Percentiles rank a stretch among this genome's conserved stretches.
These are phyloP conservation scores for Pseudopithomyces chartarum DNA, from an alignment of 2,329 filamentous ascomycete species.

Conservation along the genomic window DNA sequence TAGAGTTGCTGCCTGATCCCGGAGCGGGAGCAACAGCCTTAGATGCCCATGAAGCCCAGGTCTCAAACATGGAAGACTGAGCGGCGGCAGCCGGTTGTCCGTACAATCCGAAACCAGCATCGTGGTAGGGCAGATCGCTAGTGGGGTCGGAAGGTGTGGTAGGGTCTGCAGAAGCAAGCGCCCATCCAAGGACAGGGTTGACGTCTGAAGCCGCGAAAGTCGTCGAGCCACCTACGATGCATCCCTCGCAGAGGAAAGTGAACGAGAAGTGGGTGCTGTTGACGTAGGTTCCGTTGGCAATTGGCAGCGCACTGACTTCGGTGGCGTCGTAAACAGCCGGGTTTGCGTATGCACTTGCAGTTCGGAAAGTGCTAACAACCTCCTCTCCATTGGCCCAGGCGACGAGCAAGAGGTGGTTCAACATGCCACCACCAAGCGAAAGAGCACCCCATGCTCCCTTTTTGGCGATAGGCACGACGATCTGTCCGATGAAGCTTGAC, in stretches of 20 bases:
- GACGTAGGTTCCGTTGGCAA: conserved; percentile 3
- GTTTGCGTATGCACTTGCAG: neutral
- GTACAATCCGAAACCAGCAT: conserved; percentile 3
- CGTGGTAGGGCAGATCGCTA: conserved; percentile 3
- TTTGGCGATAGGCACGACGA: conserved; percentile 13
- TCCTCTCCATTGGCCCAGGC: conserved; percentile 3
- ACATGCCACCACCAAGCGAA: conserved; percentile 4
- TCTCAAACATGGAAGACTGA: conserved; percentile 1
- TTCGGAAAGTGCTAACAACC: conserved; percentile 2
- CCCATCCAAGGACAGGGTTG: conserved; percentile 1
- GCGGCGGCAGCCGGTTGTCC: neutral
- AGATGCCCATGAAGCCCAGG: conserved; percentile 14
- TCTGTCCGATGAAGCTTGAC: conserved; percentile 16
- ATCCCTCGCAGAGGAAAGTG: conserved; percentile 4
- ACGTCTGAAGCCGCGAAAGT: neutral
- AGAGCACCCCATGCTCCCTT: conserved; percentile 2
- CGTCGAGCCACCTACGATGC: neutral
- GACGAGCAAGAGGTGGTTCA: conserved; percentile 4
- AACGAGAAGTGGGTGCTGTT: conserved; percentile 5
- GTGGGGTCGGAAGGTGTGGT: conserved; percentile 1
- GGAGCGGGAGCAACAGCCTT: conserved; percentile 12
- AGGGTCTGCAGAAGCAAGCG: neutral
- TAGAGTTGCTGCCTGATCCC: conserved; percentile 10
- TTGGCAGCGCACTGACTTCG: neutral
- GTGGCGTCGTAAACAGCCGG: conserved; percentile 4